Evolutionary conservation across 2,329 filamentous ascomycete species (phyloP).

Genomic region (Alternaria sp.): DNA sequence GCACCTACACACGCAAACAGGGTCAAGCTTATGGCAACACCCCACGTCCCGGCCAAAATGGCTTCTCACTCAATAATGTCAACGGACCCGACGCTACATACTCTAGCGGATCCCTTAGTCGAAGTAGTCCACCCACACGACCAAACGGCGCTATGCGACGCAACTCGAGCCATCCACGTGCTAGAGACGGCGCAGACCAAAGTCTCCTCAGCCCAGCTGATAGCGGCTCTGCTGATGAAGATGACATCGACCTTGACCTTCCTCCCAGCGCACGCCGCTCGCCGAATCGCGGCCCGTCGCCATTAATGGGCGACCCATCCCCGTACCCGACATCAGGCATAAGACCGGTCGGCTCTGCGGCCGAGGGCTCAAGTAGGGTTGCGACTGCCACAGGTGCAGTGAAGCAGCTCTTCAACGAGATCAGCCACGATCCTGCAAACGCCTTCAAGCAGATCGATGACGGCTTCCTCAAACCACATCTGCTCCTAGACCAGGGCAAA

Average conservation of each 20-base stretch:
- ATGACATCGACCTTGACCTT: constrained; percentile 63
- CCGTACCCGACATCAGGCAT: constrained; percentile 52
- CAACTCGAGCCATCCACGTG: constrained; percentile 58
- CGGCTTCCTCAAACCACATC: constrained; percentile 90
- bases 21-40: constrained; percentile 78
- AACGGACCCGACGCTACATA: constrained; percentile 62
- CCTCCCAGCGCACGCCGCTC: constrained; percentile 62
- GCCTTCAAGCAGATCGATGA: constrained; percentile 94
- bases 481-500: constrained; percentile 73
- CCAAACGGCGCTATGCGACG: constrained; percentile 55
- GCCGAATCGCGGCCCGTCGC: constrained; percentile 47
- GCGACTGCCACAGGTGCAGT: constrained; percentile 79
- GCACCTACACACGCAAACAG: constrained; percentile 80
- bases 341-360: constrained; percentile 20
- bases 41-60: constrained; percentile 63
- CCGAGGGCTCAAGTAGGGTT: constrained; percentile 37
- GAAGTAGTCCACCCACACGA: constrained; percentile 55
- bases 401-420: constrained; percentile 76
- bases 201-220: constrained; percentile 59
- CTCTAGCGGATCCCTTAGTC: constrained; percentile 62
- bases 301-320: constrained; percentile 26
- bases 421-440: constrained; percentile 84
- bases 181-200: constrained; percentile 59
- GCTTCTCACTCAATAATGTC: constrained; percentile 62
- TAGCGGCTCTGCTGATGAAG: constrained; percentile 59